Evolutionary conservation across 768 basidiomycete species (phyloP), one percentile per base, ranked within the genome.

Genomic region (Boletus barrowsii): DNA sequence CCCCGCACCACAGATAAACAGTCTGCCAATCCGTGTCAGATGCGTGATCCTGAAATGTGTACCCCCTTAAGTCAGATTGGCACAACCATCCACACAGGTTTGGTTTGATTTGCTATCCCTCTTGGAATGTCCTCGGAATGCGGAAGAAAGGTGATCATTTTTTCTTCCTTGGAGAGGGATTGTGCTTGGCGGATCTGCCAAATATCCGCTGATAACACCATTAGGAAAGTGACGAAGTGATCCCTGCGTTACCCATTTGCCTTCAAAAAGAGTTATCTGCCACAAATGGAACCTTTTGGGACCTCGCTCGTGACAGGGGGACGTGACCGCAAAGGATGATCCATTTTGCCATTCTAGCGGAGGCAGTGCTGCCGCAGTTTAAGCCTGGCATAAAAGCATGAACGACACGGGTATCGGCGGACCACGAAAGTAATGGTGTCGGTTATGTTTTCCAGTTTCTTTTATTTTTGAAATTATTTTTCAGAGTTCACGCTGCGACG

Each of bases 21-120:
- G n/a, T 29, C 47, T 26, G 24, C 43, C 41, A 55, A 54, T 56
- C 59, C 40, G 26, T 36, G 36, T 42, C 35, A 42, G 48, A 40
- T 41, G 51, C 42, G 15, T 65, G 58, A 55, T 55, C 52, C 33
- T 58, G 58, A 55, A 58, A 61, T 58, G 55, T 56, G 63, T 51
- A 40, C 22, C 29, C 32, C 15, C 46, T 14, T 60, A 46, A 18
- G 43, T 59, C 55, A 57, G 51, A 59, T 52, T 40, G 14, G 15
- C 7, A n/a, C 47, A 33, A 41, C 26, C 41, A 29, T 42, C 42
- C 20, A 9, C 26, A 46, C 43, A 35, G 5, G 53, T 41, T 47
- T 40, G 36, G 26, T 33, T 52, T 49, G 30, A 44, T 56, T 51
- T 24, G n/a, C 40, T 48, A 45, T 40, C 47, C 42, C 42, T 49